Percentiles rank a stretch among this genome's conserved stretches.
Conservation (phyloP, 768 basidiomycete genomes). For the Multifurca ochricompacta region DNA sequence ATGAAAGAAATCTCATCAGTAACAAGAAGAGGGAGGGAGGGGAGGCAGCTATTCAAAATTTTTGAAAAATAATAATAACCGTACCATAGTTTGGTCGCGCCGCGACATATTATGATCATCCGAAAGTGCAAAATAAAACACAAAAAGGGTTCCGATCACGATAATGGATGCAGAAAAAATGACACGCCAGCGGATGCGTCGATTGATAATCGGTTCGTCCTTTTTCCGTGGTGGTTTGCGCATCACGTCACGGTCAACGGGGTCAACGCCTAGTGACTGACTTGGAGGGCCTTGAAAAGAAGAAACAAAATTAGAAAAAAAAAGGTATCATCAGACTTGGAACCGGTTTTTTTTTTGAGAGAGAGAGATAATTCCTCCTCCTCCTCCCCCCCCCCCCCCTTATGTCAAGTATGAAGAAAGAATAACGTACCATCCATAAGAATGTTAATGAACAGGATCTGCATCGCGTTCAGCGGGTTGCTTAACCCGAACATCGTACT, state of each 20-base stretch:
- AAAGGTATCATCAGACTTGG: slow-evolving; percentile 2
- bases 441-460: slow-evolving; percentile 98
- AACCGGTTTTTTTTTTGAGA: no score
- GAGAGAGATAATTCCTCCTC: no score
- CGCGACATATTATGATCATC: slow-evolving; percentile 71
- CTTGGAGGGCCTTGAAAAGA: slow-evolving; percentile 95
- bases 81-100: slow-evolving; percentile 93
- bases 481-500: slow-evolving; percentile 84
- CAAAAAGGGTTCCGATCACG: slow-evolving; percentile 78
- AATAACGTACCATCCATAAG: slow-evolving; percentile 81
- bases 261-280: slow-evolving; percentile 94
- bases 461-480: slow-evolving; percentile 96
- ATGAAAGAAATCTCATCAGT: background rate
- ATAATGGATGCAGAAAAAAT: slow-evolving; percentile 92
- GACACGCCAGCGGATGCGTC: slow-evolving; percentile 65
- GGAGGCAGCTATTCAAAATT: no score
- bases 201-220: slow-evolving; percentile 81
- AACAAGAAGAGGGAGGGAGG: background rate
- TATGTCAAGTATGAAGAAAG: background rate
- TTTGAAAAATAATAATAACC: no score
- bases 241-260: slow-evolving; percentile 92
- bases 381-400: no score
- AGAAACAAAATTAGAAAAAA: slow-evolving; percentile 19
- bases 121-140: slow-evolving; percentile 75
- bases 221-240: slow-evolving; percentile 86